Evolutionary conservation across 768 basidiomycete genomes (phyloP).

Genomic region (Saitozyma podzolica): DNA sequence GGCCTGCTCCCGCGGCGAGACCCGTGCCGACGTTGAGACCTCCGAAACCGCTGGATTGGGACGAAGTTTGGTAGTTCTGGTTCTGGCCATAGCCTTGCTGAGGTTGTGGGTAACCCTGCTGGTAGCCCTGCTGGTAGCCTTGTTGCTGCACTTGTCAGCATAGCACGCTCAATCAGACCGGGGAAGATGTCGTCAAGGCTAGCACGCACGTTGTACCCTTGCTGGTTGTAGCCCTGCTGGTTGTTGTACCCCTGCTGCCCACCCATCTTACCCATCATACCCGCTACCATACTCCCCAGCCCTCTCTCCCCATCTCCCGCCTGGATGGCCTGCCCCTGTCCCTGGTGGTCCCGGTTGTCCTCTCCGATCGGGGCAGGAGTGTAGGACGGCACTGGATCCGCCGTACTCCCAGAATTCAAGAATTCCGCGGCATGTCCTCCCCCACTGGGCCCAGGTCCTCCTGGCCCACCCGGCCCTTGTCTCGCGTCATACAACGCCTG

Average conservation of each 20-base stretch:
- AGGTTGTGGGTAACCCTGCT: too few relatives aligned
- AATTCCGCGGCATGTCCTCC: slow-evolving; percentile 13
- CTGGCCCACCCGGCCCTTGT: neutral
- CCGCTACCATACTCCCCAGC: slow-evolving; percentile 24
- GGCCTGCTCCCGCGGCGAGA: neutral
- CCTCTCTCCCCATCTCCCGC: slow-evolving; percentile 18
- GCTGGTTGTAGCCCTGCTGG: neutral
- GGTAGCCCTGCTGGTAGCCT: too few relatives aligned
- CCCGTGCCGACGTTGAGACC: neutral
- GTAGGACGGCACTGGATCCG: neutral
- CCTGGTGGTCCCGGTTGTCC: neutral
- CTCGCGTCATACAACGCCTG: slow-evolving; percentile 10
- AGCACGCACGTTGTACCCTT: too few relatives aligned
- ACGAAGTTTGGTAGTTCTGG: neutral
- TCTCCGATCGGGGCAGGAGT: slow-evolving; percentile 8
- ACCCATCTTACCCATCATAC: slow-evolving; percentile 14
- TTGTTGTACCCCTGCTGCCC: neutral
- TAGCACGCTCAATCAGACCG: too few relatives aligned
- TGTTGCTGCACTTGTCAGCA: too few relatives aligned
- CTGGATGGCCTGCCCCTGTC: slow-evolving; percentile 1
- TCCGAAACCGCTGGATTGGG: neutral
- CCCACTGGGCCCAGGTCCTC: slow-evolving; percentile 3
- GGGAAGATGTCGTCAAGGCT: too few relatives aligned
- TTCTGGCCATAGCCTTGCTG: too few relatives aligned
- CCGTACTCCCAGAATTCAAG: slow-evolving; percentile 17